Base-by-base conservation (phyloP, 192 early-diverging fungal genomes). In the Glomus cerebriforme region DNA sequence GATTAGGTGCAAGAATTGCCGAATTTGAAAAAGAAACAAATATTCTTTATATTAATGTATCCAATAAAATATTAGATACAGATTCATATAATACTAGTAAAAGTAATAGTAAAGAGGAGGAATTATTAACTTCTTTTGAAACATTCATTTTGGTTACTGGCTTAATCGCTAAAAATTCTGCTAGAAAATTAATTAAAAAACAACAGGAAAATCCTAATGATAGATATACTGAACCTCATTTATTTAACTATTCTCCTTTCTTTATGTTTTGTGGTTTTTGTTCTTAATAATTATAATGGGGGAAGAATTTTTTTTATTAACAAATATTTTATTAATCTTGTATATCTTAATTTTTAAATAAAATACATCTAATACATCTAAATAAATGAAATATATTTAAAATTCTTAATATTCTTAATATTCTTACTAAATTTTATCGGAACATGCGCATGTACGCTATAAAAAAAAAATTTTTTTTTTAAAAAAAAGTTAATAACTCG, bases 381-480 rank as follows among this genome's bases (percentile, higher is more conserved):
- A n/a, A n/a, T n/a, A n/a, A n/a, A n/a, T n/a, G n/a, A n/a, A n/a
- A n/a, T n/a, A 10, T 64, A 64, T 64, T 17, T 8, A 43, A 43
- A 12, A 43, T 12, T 64, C 2, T 29, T 64, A 12, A 64, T 8
- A 31, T 15, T 31, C 3, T 64, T 2, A 34, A 35, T 67, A 67
- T 22, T 67, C 78, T 24, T 63, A 37, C 58, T 12, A 22, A 39
- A 2, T 19, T n/a, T 62, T 86, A 90, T 73, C 84, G 85, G 79
- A 91, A 86, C 87, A 91, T 90, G 62, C 89, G 86, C 65, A 90
- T 60, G 64, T 91, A 90, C 0, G 88, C 90, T 86, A 64, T 64
- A 22, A 12, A 34, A 35, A 13, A 59, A 24, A 5, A 34, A 37
- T 29, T 66, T 29, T 19, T 77, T 29, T 9, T 27, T n/a, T 66